Base-by-base conservation (phyloP, 140 eudicot species). In the Erigeron philadelphicus region DNA sequence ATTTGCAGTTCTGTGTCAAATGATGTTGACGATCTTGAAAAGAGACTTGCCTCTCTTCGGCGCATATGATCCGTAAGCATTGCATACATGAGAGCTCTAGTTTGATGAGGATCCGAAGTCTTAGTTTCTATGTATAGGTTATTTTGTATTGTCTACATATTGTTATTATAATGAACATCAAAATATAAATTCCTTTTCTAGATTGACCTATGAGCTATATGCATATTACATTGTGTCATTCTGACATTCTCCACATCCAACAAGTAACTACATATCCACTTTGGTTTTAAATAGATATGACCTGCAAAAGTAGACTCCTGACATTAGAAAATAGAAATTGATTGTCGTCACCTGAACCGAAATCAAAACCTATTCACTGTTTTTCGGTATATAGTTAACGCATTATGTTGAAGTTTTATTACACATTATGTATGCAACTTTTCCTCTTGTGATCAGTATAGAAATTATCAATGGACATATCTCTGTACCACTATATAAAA, bases 21-120 rank as follows among this genome's bases (percentile, higher is more conserved):
- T 38, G 97, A 90, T 71, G 88, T 85, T 21, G 97, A 90, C 16
- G 97, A 90, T 70, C 95, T 90, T 13, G 97, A 87, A 61, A 83
- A 87, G 81, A 90, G 97, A 78, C 80, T 90, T 76, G 97, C 97
- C 9, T 87, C 97, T 44, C 95, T 90, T 23, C 84, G 96, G 41
- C 84, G 96, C 57, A 74, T 84, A 5, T 89, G 95, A 89, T 18
- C 8, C 52, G 49, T 61, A 61, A 45, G n/a, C 42, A 42, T 70
- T 66, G 61, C 50, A 15, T 25, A 38, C 16, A 42, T 25, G 44
- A 11, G 44, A 13, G 55, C 11, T 64, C 54, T 44, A 44, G 55
- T 19, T 64, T 44, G 63, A 18, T 4, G 64, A 38, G 59, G 73
- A 35, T 47, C 23, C 5, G 63, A 68, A 65, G 6, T 73, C 21